Evolutionary conservation across 192 early-diverging fungal genomes (phyloP).

Genomic region (Coemansia sp.): DNA sequence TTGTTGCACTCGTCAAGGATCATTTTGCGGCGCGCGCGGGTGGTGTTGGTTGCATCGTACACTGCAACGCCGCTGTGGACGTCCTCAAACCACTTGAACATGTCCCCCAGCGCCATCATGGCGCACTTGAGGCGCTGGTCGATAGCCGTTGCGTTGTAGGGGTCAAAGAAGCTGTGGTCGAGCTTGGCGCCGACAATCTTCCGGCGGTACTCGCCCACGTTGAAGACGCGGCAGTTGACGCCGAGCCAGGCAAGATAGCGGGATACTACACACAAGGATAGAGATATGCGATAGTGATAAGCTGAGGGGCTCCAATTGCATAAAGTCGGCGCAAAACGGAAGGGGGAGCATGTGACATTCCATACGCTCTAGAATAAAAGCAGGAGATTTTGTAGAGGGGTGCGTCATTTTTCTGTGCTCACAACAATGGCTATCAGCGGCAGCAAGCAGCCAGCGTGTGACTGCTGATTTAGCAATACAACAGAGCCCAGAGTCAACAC

Average conservation of each 20-base stretch:
- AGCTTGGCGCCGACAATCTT: constrained; percentile 80
- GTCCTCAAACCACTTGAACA: constrained; percentile 88
- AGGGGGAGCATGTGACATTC: background rate
- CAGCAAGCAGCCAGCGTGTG: too few relatives aligned
- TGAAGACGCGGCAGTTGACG: constrained; percentile 91
- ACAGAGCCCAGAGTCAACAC: background rate
- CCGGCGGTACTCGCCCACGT: constrained; percentile 98
- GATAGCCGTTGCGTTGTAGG: constrained; percentile 69
- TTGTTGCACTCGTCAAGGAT: constrained; percentile 70
- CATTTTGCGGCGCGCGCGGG: constrained; percentile 71
- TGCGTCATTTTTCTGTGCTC: background rate
- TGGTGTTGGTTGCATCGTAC: constrained; percentile 99
- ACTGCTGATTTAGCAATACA: constrained; percentile 2
- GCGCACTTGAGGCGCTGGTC: constrained; percentile 80
- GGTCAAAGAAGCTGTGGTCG: constrained; percentile 90
- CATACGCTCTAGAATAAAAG: background rate
- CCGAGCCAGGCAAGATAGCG: constrained; percentile 97
- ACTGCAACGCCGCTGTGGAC: constrained; percentile 83
- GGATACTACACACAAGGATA: constrained; percentile 59
- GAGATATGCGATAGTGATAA: background rate
- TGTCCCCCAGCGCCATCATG: constrained; percentile 80
- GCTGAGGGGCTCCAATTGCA: background rate
- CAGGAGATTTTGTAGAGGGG: background rate
- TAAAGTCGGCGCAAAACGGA: constrained; percentile 3
- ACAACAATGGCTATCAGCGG: background rate